Conservation (phyloP, 1,284 basidiomycete genomes). For the Trichosporon faecale region DNA sequence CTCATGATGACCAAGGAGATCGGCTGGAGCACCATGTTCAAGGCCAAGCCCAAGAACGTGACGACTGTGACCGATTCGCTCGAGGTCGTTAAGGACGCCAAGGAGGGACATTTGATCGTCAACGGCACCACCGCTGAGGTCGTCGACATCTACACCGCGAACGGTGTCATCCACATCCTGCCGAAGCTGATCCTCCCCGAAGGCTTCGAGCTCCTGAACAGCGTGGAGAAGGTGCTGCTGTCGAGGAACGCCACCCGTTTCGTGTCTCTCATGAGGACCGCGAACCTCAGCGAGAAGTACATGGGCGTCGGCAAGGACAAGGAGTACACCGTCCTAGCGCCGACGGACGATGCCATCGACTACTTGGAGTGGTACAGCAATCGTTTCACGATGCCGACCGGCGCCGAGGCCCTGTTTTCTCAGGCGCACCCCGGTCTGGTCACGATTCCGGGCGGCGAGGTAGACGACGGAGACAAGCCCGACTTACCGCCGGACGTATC, state of each 20-base stretch:
- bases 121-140: constrained; percentile 63
- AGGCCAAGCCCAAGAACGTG: constrained; percentile 11
- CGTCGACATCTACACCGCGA: constrained; percentile 85
- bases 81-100: constrained; percentile 64
- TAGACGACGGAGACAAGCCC: background rate
- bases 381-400: background rate
- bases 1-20: constrained; percentile 60
- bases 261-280: constrained; percentile 79
- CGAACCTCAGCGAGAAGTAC: constrained; percentile 65
- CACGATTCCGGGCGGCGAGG: background rate
- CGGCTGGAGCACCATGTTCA: constrained; percentile 47
- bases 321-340: constrained; percentile 79
- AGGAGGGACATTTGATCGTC: constrained; percentile 57
- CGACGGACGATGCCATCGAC: constrained; percentile 76
- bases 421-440: background rate
- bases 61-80: constrained; percentile 52
- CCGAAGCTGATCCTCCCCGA: constrained; percentile 76
- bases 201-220: constrained; percentile 65
- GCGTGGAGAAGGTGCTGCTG: constrained; percentile 75
- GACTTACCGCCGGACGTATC: constrained; percentile 27
- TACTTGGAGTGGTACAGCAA: constrained; percentile 30
- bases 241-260: constrained; percentile 85
- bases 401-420: background rate
- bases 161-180: constrained; percentile 89
- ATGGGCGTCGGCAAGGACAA: constrained; percentile 61